Conservation (phyloP, 2,329 filamentous ascomycete species). For the Aspergillus sp. region DNA sequence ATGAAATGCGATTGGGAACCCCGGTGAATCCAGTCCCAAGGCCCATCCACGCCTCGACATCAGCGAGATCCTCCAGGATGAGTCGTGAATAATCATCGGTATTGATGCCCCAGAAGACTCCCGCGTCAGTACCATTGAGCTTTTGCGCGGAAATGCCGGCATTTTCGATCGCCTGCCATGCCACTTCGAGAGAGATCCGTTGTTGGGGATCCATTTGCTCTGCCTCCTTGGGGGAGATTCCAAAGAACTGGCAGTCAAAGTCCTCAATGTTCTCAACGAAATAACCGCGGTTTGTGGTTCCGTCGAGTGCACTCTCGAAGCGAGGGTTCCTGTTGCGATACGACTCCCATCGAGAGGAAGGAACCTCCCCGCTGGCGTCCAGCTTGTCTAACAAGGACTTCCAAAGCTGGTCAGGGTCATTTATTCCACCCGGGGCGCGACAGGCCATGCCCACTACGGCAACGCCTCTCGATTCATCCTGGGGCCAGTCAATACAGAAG, state of each 20-base stretch:
- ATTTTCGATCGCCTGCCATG: conserved; percentile 25
- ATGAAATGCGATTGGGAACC: conserved; percentile 28
- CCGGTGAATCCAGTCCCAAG: conserved; percentile 42
- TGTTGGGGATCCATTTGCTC: conserved; percentile 32
- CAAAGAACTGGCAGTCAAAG: conserved; percentile 32
- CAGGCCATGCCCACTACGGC: conserved; percentile 38
- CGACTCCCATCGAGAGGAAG: conserved; percentile 32
- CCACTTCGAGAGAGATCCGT: conserved; percentile 23
- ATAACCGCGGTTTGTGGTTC: conserved; percentile 30
- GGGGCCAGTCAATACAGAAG: too few species aligned
- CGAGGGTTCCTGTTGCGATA: conserved; percentile 27
- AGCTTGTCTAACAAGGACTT: conserved; percentile 29
- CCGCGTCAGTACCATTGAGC: conserved; percentile 27
- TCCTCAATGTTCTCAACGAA: conserved; percentile 27
- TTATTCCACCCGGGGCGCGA: conserved; percentile 29
- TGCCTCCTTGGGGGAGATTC: conserved; percentile 29
- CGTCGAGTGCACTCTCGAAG: conserved; percentile 24
- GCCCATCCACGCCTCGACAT: conserved; percentile 40
- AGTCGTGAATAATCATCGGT: conserved; percentile 39
- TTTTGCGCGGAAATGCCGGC: conserved; percentile 19
- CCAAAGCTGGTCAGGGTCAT: conserved; percentile 35
- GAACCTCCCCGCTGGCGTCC: conserved; percentile 30
- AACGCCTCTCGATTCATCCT: conserved; percentile 9
- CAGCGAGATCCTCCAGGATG: conserved; percentile 38
- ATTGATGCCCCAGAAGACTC: conserved; percentile 33